Evolutionary conservation across 805 yeast species (phyloP).

Genomic region (Candida ulmi): DNA sequence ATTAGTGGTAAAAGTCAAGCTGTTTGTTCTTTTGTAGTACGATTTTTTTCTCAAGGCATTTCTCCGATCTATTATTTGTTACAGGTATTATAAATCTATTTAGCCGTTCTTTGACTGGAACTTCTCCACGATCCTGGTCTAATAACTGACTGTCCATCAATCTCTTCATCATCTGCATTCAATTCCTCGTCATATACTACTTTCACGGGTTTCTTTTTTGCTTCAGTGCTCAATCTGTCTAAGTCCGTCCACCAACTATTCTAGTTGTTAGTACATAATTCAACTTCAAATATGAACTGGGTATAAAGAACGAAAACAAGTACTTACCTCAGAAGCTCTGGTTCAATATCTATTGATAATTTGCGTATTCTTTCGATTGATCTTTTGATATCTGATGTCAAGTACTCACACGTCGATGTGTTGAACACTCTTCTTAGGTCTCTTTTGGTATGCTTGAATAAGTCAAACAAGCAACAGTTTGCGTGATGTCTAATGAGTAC

Average conservation of each 20-base stretch:
- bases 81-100: background rate
- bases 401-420: background rate
- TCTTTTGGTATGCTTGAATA: slow-evolving; percentile 15
- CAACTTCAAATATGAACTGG: no score
- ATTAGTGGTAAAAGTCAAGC: no score
- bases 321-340: background rate
- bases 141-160: background rate
- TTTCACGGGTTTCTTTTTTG: background rate
- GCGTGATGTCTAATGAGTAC: slow-evolving; percentile 18
- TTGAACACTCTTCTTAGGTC: background rate
- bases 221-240: background rate
- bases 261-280: background rate
- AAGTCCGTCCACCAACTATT: background rate
- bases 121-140: slow-evolving; percentile 1
- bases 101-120: background rate
- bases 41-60: no score
- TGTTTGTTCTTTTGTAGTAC: no score
- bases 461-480: slow-evolving; percentile 31
- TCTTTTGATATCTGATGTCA: background rate
- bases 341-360: background rate
- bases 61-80: no score
- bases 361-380: background rate
- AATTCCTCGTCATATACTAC: background rate
- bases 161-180: background rate
- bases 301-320: background rate